Evolutionary conservation across 2,329 filamentous ascomycete genomes (phyloP), one percentile per base, ranked within the genome.

Genomic region (Aspergillus novofumigatus): DNA sequence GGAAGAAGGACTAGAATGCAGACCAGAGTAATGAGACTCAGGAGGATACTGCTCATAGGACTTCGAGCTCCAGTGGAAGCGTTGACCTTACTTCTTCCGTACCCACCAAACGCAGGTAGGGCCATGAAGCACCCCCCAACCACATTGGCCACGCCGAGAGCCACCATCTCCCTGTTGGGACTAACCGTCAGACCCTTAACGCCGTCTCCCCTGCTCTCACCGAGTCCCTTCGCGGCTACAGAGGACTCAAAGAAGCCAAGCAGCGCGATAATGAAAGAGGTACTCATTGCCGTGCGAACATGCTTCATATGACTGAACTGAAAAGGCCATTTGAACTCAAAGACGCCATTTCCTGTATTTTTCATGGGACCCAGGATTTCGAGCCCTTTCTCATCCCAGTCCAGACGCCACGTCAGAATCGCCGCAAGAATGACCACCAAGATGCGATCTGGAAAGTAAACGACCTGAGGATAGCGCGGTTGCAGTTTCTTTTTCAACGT

Each of bases 211-310:
- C 84, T 77, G 6, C 79, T 80, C 50, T 78, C 79, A 14, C 89
- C 89, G 2, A 99, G 78, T 60, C 90, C 93, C 76, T 97, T 97
- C 38, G 94, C 94, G 1, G 94, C 94, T 11, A 99, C 92, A 0
- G 92, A 96, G 2, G 91, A 96, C 74, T 99, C 94, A 67, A 99
- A 99, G 75, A 99, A 99, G n/a, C 94, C 94, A 0, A 99, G 86
- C 25, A 99, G 81, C 0, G 92, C 91, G 62, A 99, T 96, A 54
- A 97, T 81, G 68, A 99, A 96, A 0, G 91, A 89, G 0, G 94
- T 97, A 52, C 90, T 88, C 82, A 97, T 89, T 41, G 91, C 89
- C 60, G 91, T 89, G 23, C 89, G 87, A 54, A 95, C 90, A 69
- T 97, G 89, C 25, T 85, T 82, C 80, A 97, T 86, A 65, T 95